Evolutionary conservation across 345 rosid genomes (phyloP), one percentile per base, ranked within the genome.

Genomic region (Durio zibethinus): DNA sequence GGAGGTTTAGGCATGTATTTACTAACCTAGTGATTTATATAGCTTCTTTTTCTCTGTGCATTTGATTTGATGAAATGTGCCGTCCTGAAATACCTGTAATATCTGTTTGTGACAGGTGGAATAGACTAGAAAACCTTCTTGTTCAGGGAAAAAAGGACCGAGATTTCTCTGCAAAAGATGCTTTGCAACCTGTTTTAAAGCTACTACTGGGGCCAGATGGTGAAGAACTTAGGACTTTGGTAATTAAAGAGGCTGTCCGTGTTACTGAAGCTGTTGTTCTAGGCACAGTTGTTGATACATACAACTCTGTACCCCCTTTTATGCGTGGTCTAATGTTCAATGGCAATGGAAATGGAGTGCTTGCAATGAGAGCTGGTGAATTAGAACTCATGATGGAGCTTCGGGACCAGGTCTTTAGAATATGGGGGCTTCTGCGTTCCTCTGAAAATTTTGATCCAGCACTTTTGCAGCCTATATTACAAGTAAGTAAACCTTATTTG

Each of bases 51-150:
- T 65, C 33, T 7, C 5, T 48, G 31, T 23, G 27, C 29, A 12
- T 50, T 47, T 45, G 10, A 3, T 67, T 77, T 45, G 63, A 10
- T 75, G 73, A 42, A 52, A 35, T 54, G 14, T 45, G 10, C 76
- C 64, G 29, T 18, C 66, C 68, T 64, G 31, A 75, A 78, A 45
- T 43, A 20, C 29, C 54, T 15, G 45, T 7, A 62, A 77, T 77
- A 75, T 79, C 76, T 43, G 50, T 29, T 73, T 80, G 68, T 27
- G 82, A 79, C 85, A 91, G 94, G 82, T 96, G 99, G 99, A 91
- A 86, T 83, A 89, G 99, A 82, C 98, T 96, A 69, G 97, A 93
- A 87, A 92, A 96, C 85, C 89, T 96, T 77, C 90, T 96, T 59
- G 90, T 83, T 48, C 93, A 96, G 79, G 99, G 99, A 78, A 92